Evolutionary conservation across 1,284 basidiomycete genomes (phyloP).

Genomic region (Austroboletus novae-zelandiae): DNA sequence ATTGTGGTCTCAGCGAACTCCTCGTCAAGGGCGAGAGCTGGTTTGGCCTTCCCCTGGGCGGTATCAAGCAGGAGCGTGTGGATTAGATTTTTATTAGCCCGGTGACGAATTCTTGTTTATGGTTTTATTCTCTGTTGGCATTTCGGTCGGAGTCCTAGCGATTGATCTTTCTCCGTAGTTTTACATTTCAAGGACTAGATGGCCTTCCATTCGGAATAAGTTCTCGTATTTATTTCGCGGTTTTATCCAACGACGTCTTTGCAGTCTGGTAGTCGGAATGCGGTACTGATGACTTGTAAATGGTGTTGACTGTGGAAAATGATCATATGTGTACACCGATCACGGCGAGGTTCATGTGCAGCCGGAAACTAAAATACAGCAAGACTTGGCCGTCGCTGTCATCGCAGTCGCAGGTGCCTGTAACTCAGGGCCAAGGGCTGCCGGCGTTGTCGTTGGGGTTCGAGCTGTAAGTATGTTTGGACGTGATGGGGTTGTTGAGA

Average conservation of each 20-base stretch:
- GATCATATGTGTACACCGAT: too few species aligned
- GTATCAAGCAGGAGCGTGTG: constrained; percentile 18
- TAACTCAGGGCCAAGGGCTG: too few species aligned
- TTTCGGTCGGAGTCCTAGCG: neutral
- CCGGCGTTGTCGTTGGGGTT: too few species aligned
- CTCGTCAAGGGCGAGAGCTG: constrained; percentile 50
- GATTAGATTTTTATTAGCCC: constrained; percentile 2
- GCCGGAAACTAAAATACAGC: too few species aligned
- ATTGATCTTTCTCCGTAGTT: constrained; percentile 12
- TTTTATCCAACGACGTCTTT: too few species aligned
- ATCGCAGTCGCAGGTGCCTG: too few species aligned
- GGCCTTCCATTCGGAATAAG: neutral
- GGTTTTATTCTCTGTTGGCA: constrained; percentile 1
- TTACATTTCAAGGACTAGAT: neutral
- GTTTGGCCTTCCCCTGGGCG: constrained; percentile 53
- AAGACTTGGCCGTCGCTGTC: too few species aligned
- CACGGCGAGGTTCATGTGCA: too few species aligned
- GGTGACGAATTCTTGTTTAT: constrained; percentile 6
- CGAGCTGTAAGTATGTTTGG: neutral
- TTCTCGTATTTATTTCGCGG: constrained; percentile 1
- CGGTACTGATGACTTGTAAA: too few species aligned
- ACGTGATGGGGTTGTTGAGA: neutral
- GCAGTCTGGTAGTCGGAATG: too few species aligned
- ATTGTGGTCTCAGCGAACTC: constrained; percentile 62
- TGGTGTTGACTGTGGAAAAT: too few species aligned